Percentiles rank a stretch among this genome's conserved stretches.
phyloP scores from a whole-genome alignment of 73 alveolate species.

The Effrenium voratum region DNA sequence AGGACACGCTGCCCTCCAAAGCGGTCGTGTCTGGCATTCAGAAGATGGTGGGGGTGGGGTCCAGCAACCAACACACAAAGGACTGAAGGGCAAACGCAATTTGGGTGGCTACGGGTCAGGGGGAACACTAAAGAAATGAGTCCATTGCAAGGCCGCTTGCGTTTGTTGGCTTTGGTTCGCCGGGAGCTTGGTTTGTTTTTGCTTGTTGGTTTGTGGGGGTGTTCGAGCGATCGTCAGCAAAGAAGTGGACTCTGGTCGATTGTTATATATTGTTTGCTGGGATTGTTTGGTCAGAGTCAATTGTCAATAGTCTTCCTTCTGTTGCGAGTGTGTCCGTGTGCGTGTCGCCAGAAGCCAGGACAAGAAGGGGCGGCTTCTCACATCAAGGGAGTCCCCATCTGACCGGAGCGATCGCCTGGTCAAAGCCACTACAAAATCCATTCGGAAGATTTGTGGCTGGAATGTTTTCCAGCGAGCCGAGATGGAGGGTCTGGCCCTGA shows the following conservation, averaged over 20 bases:
- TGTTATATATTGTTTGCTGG: not conserved
- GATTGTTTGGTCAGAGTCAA: not conserved
- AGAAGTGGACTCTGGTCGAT: not conserved
- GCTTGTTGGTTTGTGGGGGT: too few relatives aligned
- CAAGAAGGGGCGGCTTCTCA: not conserved
- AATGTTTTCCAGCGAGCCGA: not conserved
- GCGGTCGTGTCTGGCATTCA: not conserved
- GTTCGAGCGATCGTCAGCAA: too few relatives aligned
- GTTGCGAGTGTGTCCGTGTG: too few relatives aligned
- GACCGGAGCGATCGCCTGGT: not conserved
- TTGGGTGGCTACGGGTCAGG: not conserved
- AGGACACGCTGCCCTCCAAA: constrained; percentile 12
- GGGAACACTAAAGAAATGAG: not conserved
- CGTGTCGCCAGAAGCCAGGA: not conserved
- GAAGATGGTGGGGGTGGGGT: not conserved
- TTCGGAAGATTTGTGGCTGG: constrained; percentile 20
- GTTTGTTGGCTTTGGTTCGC: not conserved
- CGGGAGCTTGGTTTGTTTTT: not conserved
- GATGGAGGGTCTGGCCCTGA: not conserved
- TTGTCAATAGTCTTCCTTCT: not conserved
- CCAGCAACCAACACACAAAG: not conserved
- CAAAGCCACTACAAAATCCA: not conserved
- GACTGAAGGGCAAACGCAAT: not conserved
- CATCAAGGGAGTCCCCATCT: not conserved
- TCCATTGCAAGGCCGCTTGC: not conserved